Evolutionary conservation across 164 flowering plant species (phyloP).

Genomic region (Piper betle): DNA sequence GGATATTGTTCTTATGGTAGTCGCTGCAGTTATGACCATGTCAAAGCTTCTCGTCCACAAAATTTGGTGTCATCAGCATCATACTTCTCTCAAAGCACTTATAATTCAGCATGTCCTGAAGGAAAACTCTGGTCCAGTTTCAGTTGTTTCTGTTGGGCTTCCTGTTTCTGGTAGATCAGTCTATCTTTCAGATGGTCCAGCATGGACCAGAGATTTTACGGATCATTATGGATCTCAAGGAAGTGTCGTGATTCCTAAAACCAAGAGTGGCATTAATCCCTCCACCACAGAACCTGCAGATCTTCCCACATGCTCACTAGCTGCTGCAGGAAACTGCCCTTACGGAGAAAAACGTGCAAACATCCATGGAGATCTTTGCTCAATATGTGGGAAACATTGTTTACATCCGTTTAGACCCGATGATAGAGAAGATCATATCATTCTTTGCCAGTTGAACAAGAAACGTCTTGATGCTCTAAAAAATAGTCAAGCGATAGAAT

Average conservation of each 20-base stretch:
- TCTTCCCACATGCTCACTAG: conserved; percentile 64
- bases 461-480: conserved; percentile 62
- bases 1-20: conserved; percentile 82
- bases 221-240: conserved; percentile 4
- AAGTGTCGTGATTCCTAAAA: conserved; percentile 16
- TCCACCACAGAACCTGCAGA: conserved; percentile 29
- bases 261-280: conserved; percentile 14
- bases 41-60: too few relatives aligned
- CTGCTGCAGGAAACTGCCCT: conserved; percentile 89
- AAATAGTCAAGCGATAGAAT: conserved; percentile 88
- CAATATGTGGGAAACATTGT: conserved; percentile 67
- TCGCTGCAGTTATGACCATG: too few relatives aligned
- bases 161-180: conserved; percentile 25
- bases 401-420: conserved; percentile 77
- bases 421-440: conserved; percentile 74
- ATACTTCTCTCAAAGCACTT: conserved; percentile 14
- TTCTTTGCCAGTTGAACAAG: conserved; percentile 54
- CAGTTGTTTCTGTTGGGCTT: conserved; percentile 16
- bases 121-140: conserved; percentile 6
- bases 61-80: conserved; percentile 40
- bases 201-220: conserved; percentile 28
- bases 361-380: conserved; percentile 79
- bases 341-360: conserved; percentile 79
- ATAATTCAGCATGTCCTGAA: conserved; percentile 11
- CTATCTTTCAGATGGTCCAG: conserved; percentile 16